Evolutionary conservation across 805 yeast species (phyloP).

Genomic region (Ogataea allantospora): DNA sequence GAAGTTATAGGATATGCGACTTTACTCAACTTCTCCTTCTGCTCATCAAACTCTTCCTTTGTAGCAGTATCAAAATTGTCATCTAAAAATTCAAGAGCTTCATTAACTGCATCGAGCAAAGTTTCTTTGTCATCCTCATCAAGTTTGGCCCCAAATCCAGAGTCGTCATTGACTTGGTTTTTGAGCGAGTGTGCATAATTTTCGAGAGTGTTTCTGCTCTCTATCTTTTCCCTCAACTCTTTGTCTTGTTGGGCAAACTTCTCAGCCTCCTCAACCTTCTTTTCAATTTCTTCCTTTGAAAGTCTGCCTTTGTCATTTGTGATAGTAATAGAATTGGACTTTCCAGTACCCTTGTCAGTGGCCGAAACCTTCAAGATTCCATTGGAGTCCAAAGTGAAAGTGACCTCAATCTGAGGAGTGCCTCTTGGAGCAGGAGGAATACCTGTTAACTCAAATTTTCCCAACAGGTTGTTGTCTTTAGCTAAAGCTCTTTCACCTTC

Average conservation of each 20-base stretch:
- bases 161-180: slow-evolving; percentile 53
- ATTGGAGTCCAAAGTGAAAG: slow-evolving; percentile 84
- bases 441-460: slow-evolving; percentile 82
- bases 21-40: slow-evolving; percentile 75
- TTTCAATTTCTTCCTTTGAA: slow-evolving; percentile 89
- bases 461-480: slow-evolving; percentile 86
- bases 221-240: slow-evolving; percentile 77
- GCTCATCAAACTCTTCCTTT: slow-evolving; percentile 90
- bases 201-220: slow-evolving; percentile 84
- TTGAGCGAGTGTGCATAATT: slow-evolving; percentile 82
- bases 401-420: slow-evolving; percentile 85
- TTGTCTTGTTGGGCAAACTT: slow-evolving; percentile 90
- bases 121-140: slow-evolving; percentile 91
- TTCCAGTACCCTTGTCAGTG: slow-evolving; percentile 92
- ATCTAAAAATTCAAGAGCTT: slow-evolving; percentile 64
- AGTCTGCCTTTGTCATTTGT: slow-evolving; percentile 94
- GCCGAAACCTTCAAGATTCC: slow-evolving; percentile 87
- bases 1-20: slow-evolving; percentile 90
- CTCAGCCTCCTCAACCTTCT: slow-evolving; percentile 98
- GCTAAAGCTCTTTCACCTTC: slow-evolving; percentile 97
- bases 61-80: slow-evolving; percentile 81
- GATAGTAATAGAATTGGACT: slow-evolving; percentile 85
- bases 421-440: slow-evolving; percentile 93
- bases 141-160: slow-evolving; percentile 71
- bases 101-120: slow-evolving; percentile 81